Conservation (phyloP, 768 basidiomycete genomes). For the Leccinum variicolor region DNA sequence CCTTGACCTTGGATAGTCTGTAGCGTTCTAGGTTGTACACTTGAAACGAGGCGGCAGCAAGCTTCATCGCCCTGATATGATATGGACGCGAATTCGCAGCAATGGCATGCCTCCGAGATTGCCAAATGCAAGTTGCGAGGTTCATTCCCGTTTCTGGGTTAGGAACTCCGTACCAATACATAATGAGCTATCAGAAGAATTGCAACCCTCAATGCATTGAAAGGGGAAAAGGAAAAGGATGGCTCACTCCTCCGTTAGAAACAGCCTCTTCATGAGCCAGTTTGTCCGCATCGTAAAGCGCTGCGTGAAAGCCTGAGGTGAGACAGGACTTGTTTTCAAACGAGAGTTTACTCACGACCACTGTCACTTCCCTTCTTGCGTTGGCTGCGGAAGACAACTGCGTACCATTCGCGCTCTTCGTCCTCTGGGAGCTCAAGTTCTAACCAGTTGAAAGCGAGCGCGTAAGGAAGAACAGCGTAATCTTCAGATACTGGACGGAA, state of each 20-base stretch:
- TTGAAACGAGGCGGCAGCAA: conserved; percentile 77
- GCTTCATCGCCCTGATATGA: conserved; percentile 79
- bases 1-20: conserved; percentile 62
- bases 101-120: conserved; percentile 78
- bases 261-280: conserved; percentile 93
- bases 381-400: conserved; percentile 83
- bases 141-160: conserved; percentile 74
- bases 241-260: conserved; percentile 73
- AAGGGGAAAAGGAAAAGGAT: neutral
- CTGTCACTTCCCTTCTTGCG: conserved; percentile 70
- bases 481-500: conserved; percentile 59
- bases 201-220: conserved; percentile 1
- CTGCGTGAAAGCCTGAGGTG: conserved; percentile 33
- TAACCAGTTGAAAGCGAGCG: conserved; percentile 85
- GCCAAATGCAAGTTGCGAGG: conserved; percentile 96
- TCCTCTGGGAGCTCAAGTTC: conserved; percentile 63
- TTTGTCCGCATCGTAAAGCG: conserved; percentile 83
- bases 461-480: conserved; percentile 67
- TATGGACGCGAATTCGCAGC: conserved; percentile 77
- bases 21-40: conserved; percentile 76
- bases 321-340: neutral
- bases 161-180: conserved; percentile 95
- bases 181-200: conserved; percentile 51
- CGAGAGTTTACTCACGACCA: conserved; percentile 43
- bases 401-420: conserved; percentile 87